Conservation (phyloP, 768 basidiomycete species). For the Strobilomyces confusus region DNA sequence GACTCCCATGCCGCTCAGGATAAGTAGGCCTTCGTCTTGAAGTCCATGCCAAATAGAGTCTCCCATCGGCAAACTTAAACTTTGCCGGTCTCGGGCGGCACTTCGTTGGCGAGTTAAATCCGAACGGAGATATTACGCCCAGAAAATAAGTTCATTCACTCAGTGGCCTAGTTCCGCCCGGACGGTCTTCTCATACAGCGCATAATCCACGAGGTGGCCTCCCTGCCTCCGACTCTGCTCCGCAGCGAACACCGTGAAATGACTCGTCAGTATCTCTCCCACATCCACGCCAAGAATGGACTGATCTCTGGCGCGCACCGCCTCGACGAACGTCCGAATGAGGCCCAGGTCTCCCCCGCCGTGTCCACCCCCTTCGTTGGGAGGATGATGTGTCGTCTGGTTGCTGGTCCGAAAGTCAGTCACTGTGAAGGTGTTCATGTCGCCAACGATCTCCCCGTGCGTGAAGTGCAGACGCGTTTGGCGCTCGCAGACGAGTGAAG, state of each 20-base stretch:
- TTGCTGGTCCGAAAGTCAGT: constrained; percentile 65
- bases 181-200: constrained; percentile 55
- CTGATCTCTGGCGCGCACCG: constrained; percentile 64
- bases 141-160: no score
- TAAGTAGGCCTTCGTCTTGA: no score
- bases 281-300: constrained; percentile 61
- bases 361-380: constrained; percentile 64
- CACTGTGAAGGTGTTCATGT: constrained; percentile 73
- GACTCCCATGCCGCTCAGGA: no score
- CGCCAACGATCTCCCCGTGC: constrained; percentile 84
- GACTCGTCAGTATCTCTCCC: constrained; percentile 67
- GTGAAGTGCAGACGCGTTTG: constrained; percentile 82
- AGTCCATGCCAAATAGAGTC: no score
- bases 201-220: constrained; percentile 66
- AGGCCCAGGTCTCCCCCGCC: constrained; percentile 83
- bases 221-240: constrained; percentile 72
- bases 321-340: constrained; percentile 70
- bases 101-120: background rate
- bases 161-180: constrained; percentile 31
- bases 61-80: background rate
- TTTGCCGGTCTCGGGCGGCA: background rate
- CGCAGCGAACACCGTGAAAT: constrained; percentile 85
- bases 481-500: constrained; percentile 75
- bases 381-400: constrained; percentile 45
- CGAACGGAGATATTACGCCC: background rate